Conservation (phyloP, 768 basidiomycete genomes). For the Asterophora parasitica region DNA sequence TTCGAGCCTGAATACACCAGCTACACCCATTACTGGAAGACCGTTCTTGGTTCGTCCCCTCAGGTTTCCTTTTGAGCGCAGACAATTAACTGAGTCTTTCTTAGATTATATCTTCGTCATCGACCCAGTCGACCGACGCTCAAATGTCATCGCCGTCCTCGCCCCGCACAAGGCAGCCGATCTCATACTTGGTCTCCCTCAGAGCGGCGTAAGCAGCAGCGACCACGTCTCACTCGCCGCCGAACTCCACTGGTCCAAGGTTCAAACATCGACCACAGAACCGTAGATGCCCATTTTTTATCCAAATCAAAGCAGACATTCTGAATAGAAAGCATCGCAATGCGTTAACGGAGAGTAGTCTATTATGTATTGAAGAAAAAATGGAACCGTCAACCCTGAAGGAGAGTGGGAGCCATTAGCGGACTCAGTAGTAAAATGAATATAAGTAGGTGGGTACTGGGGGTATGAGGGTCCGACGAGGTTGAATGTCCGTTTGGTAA, state of each 20-base stretch:
- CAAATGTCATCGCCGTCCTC: constrained; percentile 50
- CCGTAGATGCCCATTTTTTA: constrained; percentile 12
- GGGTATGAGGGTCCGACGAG: constrained; percentile 4
- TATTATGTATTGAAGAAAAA: constrained; percentile 5
- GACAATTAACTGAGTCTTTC: not conserved
- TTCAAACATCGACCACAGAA: constrained; percentile 5
- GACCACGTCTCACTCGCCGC: constrained; percentile 83
- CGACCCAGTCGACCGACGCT: constrained; percentile 33
- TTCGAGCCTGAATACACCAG: constrained; percentile 85
- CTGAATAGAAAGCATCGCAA: constrained; percentile 12
- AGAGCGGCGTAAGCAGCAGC: constrained; percentile 71
- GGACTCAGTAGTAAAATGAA: not conserved
- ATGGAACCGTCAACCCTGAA: constrained; percentile 10
- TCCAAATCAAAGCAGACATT: constrained; percentile 3
- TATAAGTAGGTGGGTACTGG: constrained; percentile 1
- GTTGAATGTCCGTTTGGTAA: constrained; percentile 3
- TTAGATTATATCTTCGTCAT: constrained; percentile 89
- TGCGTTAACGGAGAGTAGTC: constrained; percentile 7
- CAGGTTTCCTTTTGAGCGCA: not conserved
- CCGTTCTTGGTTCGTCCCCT: constrained; percentile 61
- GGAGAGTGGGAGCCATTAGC: constrained; percentile 1
- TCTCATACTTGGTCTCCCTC: constrained; percentile 74
- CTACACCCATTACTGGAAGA: constrained; percentile 84
- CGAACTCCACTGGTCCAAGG: constrained; percentile 41
- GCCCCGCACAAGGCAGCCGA: constrained; percentile 53